Base-by-base conservation (phyloP, 116 monocot species). In the Dioscorea cayenensis region DNA sequence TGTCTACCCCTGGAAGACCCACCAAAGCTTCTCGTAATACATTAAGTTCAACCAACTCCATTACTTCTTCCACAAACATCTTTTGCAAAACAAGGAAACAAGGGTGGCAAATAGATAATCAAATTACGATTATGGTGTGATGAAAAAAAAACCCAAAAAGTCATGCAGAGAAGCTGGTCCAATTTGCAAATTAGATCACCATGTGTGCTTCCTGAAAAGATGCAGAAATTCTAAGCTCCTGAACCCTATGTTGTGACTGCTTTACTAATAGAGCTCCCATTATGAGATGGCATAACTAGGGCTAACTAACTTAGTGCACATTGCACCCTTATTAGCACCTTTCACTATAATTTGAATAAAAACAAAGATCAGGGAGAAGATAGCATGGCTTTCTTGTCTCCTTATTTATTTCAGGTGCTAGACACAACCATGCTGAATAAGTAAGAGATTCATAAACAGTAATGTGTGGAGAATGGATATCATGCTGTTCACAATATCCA, bases 401-500 rank as follows among this genome's bases (percentile, higher is more conserved):
- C 14, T 35, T 2, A 32, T 82, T 73, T 51, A 94, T 73, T 36
- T 83, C 90, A 23, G 84, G 65, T 38, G 81, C 66, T 68, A 94
- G 94, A 73, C 94, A 87, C 50, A 94, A 66, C 86, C 87, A 87
- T 0, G 90, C 87, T 6, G 94, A 94, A 71, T 87, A 94, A 49
- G 76, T 28, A 51, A 94, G 83, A 29, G 90, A 94, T 78, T 94
- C 94, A 64, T 80, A 72, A 63, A 94, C 84, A 72, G 94, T 90
- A 13, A 94, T 76, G 68, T 87, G 63, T 18, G 93, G 93, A 23
- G 93, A 94, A 71, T 93, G 93, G 49, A 94, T 94, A 66, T 94
- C 94, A 77, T 84, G 87, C 63, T 94, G 94, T 76, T 94, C 94
- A 76, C 94, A 94, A 50, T 94, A 94, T 28, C 90, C 94, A 65